Evolutionary conservation across 495 filamentous ascomycete species (phyloP).

Genomic region (Parathielavia appendiculata): DNA sequence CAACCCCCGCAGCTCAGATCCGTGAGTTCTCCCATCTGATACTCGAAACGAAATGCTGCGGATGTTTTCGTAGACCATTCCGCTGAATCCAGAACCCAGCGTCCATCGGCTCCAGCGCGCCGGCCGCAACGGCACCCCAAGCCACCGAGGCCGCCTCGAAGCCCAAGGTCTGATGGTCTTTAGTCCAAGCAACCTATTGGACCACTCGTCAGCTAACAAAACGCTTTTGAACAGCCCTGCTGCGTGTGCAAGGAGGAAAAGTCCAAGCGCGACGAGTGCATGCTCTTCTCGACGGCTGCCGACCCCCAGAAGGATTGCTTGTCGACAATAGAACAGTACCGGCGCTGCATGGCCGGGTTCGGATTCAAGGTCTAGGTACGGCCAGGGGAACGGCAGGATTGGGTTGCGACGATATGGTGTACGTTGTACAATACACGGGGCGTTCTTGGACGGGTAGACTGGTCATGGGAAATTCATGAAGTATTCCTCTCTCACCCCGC

Average conservation of each 20-base stretch:
- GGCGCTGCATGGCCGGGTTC: conserved; percentile 87
- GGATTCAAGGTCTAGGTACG: conserved; percentile 68
- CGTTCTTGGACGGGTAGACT: conserved; percentile 8
- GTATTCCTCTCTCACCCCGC: conserved; percentile 6
- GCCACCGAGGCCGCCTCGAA: conserved; percentile 34
- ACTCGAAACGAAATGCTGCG: neutral
- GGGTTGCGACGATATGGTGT: conserved; percentile 15
- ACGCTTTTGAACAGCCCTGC: conserved; percentile 60
- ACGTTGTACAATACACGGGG: neutral
- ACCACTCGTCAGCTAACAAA: neutral
- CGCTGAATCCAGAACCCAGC: conserved; percentile 18
- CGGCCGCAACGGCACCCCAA: conserved; percentile 19
- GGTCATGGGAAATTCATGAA: neutral
- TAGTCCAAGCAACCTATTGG: neutral
- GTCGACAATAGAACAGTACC: conserved; percentile 76
- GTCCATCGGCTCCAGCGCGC: conserved; percentile 27
- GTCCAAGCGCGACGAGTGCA: conserved; percentile 88
- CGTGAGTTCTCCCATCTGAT: conserved; percentile 26
- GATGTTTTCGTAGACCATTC: neutral
- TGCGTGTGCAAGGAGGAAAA: conserved; percentile 98
- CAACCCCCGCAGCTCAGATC: conserved; percentile 29
- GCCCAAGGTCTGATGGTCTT: conserved; percentile 41
- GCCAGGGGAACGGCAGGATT: neutral
- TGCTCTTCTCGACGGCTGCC: conserved; percentile 83
- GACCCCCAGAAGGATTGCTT: conserved; percentile 77